Conservation (phyloP, 2,329 filamentous ascomycete genomes). For the Claviceps monticola region DNA sequence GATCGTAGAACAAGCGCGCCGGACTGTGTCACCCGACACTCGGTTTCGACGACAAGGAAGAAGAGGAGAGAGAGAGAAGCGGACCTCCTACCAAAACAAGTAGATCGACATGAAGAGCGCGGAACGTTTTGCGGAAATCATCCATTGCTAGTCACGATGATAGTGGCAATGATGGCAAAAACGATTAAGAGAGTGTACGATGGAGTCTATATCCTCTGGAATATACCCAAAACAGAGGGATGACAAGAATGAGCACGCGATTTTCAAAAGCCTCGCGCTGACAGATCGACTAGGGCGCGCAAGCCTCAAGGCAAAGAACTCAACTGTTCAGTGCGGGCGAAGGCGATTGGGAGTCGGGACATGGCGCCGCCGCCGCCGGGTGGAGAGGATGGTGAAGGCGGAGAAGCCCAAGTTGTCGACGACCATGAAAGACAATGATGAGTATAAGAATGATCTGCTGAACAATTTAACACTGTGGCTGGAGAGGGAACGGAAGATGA, state of each 20-base stretch:
- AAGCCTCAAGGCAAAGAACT: conserved; percentile 7
- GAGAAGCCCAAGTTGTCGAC: no score
- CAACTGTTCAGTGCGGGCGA: conserved; percentile 10
- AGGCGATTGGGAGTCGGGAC: background rate
- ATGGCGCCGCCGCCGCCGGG: no score
- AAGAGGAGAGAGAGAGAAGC: background rate
- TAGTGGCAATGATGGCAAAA: background rate
- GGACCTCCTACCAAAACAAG: background rate
- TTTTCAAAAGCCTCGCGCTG: conserved; percentile 9
- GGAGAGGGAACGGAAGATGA: no score
- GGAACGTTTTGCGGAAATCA: background rate
- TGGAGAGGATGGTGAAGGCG: no score
- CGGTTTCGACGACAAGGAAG: conserved; percentile 2
- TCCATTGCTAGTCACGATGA: conserved; percentile 3
- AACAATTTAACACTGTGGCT: no score
- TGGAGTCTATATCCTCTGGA: conserved; percentile 1
- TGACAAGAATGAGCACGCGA: conserved; percentile 7
- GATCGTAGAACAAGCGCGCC: background rate
- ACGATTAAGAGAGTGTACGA: conserved; percentile 2
- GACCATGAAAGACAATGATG: no score
- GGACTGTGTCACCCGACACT: background rate
- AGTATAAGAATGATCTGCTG: no score
- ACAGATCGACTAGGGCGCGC: conserved; percentile 11
- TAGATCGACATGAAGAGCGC: background rate
- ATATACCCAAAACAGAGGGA: conserved; percentile 4